These are phyloP conservation scores for Fragilariopsis cylindrus DNA, from an alignment of 108 stramenopile genomes.

Conservation along the genomic window DNA sequence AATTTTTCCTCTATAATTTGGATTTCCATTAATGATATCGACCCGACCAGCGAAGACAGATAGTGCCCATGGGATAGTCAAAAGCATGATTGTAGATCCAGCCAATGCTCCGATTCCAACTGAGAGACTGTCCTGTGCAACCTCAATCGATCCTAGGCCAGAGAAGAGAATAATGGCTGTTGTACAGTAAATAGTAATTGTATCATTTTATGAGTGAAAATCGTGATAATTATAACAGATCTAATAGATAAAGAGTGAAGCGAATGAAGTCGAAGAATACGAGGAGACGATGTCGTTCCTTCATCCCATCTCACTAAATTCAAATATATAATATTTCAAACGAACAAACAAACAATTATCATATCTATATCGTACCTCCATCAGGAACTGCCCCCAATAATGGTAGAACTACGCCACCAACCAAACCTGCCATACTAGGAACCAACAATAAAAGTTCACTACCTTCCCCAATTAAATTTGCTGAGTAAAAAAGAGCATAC, in stretches of 20 bases:
- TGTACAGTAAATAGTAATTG: background rate
- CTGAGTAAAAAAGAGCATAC: constrained; percentile 86
- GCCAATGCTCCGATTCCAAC: constrained; percentile 98
- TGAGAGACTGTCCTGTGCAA: constrained; percentile 82
- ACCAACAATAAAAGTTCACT: constrained; percentile 94
- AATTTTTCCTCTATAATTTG: constrained; percentile 56
- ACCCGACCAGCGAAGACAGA: constrained; percentile 90
- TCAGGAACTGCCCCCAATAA: constrained; percentile 97
- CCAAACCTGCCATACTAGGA: constrained; percentile 89
- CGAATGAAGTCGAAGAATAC: too few relatives aligned
- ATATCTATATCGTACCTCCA: constrained; percentile 45
- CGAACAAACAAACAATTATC: background rate
- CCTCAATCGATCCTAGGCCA: constrained; percentile 84
- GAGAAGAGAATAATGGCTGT: constrained; percentile 93
- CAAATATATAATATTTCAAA: background rate
- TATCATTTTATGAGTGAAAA: background rate
- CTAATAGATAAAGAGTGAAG: background rate
- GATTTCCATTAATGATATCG: constrained; percentile 56
- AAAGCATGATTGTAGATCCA: constrained; percentile 96
- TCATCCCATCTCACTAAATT: too few relatives aligned
- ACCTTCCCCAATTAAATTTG: constrained; percentile 94
- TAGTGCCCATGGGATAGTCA: constrained; percentile 93
- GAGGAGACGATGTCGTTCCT: too few relatives aligned
- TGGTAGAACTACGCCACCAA: constrained; percentile 94
- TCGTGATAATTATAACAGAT: background rate